Percentiles rank a stretch among this genome's conserved stretches.
Conservation (phyloP, 495 filamentous ascomycete genomes). For the Bathelium albidoporum region DNA sequence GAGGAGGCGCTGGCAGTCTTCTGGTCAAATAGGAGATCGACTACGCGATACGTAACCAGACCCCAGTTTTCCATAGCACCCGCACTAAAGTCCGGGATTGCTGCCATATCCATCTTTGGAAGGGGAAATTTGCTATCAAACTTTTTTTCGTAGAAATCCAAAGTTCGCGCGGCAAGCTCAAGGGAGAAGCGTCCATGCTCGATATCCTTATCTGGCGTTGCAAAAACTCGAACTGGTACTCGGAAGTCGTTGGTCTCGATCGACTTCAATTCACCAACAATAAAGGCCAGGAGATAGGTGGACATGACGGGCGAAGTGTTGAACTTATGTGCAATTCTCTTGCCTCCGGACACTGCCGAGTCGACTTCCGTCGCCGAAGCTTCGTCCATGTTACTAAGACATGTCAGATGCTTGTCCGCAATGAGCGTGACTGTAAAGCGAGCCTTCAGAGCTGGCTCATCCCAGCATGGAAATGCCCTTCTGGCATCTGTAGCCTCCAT, state of each 20-base stretch:
- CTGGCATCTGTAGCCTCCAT: conserved; percentile 74
- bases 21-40: conserved; percentile 86
- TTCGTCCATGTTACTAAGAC: conserved; percentile 74
- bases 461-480: conserved; percentile 67
- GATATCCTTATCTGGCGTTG: conserved; percentile 52
- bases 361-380: conserved; percentile 51
- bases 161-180: conserved; percentile 55
- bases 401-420: conserved; percentile 62
- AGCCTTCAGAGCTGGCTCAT: conserved; percentile 67
- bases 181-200: conserved; percentile 59
- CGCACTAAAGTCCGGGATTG: conserved; percentile 85
- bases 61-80: conserved; percentile 99
- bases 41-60: conserved; percentile 85
- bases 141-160: conserved; percentile 67
- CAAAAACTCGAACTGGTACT: conserved; percentile 61
- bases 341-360: conserved; percentile 41
- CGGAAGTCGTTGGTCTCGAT: conserved; percentile 67
- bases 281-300: conserved; percentile 66
- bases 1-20: conserved; percentile 82
- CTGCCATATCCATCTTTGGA: conserved; percentile 96
- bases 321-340: conserved; percentile 64
- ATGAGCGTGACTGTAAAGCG: conserved; percentile 64
- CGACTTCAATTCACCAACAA: conserved; percentile 64
- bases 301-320: conserved; percentile 67
- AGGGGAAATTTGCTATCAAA: conserved; percentile 60